Percentiles rank a stretch among this genome's conserved stretches.
Conservation (phyloP, 164 flowering plant genomes). For the Echeveria elegans region DNA sequence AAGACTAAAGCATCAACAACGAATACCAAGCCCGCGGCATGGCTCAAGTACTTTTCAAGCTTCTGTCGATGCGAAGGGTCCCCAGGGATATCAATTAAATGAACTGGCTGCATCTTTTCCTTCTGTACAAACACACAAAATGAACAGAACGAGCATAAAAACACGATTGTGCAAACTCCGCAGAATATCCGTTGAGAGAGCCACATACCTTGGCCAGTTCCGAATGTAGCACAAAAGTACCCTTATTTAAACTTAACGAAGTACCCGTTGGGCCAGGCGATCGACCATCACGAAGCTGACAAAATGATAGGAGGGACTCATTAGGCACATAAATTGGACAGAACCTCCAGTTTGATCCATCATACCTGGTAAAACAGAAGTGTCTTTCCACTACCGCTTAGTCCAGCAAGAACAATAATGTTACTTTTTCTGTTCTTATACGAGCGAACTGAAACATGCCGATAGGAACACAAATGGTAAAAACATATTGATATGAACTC, state of each 20-base stretch:
- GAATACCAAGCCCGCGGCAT: constrained; percentile 15
- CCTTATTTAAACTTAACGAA: constrained; percentile 60
- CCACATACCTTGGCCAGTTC: constrained; percentile 42
- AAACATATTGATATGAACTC: neutral
- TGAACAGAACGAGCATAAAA: too few species aligned
- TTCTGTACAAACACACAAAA: neutral
- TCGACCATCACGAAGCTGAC: constrained; percentile 64
- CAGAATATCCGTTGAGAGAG: too few species aligned
- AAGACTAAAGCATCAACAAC: constrained; percentile 16
- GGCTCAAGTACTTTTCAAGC: constrained; percentile 12
- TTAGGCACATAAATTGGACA: neutral
- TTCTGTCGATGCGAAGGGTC: constrained; percentile 9
- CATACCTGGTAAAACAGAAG: constrained; percentile 8
- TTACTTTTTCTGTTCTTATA: constrained; percentile 6
- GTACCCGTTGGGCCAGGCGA: constrained; percentile 53
- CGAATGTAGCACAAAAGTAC: constrained; percentile 46
- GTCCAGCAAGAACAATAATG: constrained; percentile 7
- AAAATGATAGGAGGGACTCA: neutral
- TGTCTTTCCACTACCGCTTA: constrained; percentile 9
- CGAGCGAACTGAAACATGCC: constrained; percentile 4
- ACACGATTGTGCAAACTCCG: too few species aligned
- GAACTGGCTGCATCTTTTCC: constrained; percentile 3
- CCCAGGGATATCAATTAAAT: constrained; percentile 17
- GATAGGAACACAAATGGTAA: neutral
- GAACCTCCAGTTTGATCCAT: neutral